Percentiles rank a stretch among this genome's conserved stretches.
Conservation (phyloP, 2,329 filamentous ascomycete genomes). For the Penicillium sp. region DNA sequence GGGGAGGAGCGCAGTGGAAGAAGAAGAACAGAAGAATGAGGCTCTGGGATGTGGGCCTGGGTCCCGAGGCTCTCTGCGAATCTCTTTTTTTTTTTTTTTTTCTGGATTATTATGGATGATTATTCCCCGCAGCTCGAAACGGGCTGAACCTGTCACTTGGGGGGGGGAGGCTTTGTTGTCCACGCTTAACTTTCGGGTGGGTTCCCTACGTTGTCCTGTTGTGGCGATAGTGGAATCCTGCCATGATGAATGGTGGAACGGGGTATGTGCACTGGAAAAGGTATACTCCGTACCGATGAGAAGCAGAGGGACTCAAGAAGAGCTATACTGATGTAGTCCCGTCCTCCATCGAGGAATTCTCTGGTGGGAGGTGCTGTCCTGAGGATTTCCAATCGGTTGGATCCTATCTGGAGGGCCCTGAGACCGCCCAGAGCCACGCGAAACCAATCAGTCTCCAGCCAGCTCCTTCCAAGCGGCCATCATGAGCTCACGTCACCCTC, state of each 20-base stretch:
- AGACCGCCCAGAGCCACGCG: too few relatives aligned
- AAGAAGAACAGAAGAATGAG: background rate
- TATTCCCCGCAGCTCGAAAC: background rate
- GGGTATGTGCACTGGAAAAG: too few relatives aligned
- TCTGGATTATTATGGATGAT: too few relatives aligned
- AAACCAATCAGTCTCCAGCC: too few relatives aligned
- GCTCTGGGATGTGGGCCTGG: conserved; percentile 10
- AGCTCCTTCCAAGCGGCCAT: too few relatives aligned
- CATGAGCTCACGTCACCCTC: background rate
- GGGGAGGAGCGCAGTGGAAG: background rate
- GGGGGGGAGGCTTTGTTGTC: too few relatives aligned
- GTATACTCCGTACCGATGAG: background rate
- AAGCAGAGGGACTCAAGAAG: too few relatives aligned
- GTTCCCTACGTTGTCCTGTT: background rate
- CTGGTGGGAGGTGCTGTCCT: too few relatives aligned
- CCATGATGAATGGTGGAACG: background rate
- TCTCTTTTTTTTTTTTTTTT: background rate
- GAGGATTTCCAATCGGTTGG: background rate
- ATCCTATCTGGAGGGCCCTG: background rate
- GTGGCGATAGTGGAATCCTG: background rate
- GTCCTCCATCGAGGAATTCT: too few relatives aligned
- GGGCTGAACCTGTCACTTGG: background rate
- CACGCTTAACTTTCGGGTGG: too few relatives aligned
- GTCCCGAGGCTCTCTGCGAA: conserved; percentile 6
- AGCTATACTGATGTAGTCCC: too few relatives aligned